Conservation (phyloP, 331 rosid genomes). For the Telfairia occidentalis region DNA sequence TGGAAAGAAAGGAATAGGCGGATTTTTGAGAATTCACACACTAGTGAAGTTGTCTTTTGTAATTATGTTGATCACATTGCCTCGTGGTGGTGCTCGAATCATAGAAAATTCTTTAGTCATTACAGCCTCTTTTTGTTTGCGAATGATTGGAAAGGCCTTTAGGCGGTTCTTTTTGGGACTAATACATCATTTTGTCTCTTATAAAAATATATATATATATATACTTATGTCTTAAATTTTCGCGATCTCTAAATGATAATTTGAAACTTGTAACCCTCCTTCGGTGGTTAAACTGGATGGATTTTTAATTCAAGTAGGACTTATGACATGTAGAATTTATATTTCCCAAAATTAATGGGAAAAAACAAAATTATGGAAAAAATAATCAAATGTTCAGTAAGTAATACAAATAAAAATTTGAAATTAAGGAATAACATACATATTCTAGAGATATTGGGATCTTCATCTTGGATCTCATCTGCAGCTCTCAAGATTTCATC, state of each 20-base stretch:
- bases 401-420: background rate
- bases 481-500: constrained; percentile 94
- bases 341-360: background rate
- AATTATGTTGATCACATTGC: no score
- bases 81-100: no score
- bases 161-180: no score
- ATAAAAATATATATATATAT: no score
- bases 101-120: no score
- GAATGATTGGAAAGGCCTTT: no score
- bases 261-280: background rate
- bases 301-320: background rate
- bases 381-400: background rate
- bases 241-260: background rate
- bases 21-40: no score
- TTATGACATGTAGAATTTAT: background rate
- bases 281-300: background rate
- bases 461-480: constrained; percentile 88
- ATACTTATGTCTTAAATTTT: background rate
- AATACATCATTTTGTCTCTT: no score
- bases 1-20: no score
- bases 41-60: no score
- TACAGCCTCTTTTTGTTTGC: no score
- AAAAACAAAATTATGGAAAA: background rate
- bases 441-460: constrained; percentile 71
- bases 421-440: constrained; percentile 29